These are phyloP conservation scores for Ophiostoma sp. DNA, from an alignment of 2,329 filamentous ascomycete species.

Conservation along the genomic window DNA sequence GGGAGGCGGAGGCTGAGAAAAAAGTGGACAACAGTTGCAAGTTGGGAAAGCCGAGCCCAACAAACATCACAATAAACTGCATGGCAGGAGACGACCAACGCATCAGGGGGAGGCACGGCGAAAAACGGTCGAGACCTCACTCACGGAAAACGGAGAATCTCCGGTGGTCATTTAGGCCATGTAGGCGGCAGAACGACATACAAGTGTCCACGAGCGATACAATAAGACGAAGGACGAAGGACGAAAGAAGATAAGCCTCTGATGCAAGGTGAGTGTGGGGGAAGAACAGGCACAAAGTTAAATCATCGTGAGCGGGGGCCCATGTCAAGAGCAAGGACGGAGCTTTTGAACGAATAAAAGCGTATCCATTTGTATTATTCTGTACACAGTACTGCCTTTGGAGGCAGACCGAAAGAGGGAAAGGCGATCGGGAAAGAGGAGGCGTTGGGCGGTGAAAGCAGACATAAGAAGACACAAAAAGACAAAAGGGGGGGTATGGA, in stretches of 20 bases:
- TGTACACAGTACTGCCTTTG: background rate
- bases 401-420: background rate
- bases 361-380: background rate
- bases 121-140: background rate
- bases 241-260: background rate
- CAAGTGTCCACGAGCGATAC: background rate
- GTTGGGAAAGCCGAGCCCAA: background rate
- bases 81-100: background rate
- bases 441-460: background rate
- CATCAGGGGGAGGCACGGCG: conserved; percentile 4
- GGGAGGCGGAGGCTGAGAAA: background rate
- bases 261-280: background rate
- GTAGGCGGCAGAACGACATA: background rate
- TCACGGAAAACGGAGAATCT: background rate
- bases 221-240: background rate
- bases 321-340: background rate
- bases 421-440: background rate
- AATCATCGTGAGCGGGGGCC: background rate
- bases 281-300: background rate
- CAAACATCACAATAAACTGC: background rate
- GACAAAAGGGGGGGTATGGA: background rate
- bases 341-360: background rate
- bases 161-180: background rate
- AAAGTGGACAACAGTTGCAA: background rate
- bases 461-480: background rate